phyloP scores from a whole-genome alignment of 148 eudicot genomes.

The Dianthus caryophyllus region DNA sequence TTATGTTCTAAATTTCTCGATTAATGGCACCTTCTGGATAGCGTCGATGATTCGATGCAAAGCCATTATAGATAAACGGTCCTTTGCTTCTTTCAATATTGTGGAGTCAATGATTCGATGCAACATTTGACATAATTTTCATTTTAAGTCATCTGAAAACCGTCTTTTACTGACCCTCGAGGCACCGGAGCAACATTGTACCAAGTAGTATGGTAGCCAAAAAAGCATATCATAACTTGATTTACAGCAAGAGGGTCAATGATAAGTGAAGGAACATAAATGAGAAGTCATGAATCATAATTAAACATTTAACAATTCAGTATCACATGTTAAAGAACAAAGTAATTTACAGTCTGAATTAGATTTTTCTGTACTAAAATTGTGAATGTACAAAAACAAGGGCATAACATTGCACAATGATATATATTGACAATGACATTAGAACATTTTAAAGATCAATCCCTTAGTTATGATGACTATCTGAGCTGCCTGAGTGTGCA shows the following conservation, averaged over 20 bases:
- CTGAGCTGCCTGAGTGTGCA: conserved; percentile 9
- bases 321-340: conserved; percentile 14
- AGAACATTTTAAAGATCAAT: conserved; percentile 17
- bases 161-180: no score
- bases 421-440: conserved; percentile 29
- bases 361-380: conserved; percentile 31
- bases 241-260: neutral
- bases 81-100: no score
- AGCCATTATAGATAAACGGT: no score
- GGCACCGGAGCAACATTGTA: no score
- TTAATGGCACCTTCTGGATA: no score
- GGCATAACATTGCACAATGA: conserved; percentile 22
- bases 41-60: no score
- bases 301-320: neutral
- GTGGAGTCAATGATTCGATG: no score
- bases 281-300: neutral
- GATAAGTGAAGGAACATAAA: no score
- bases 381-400: conserved; percentile 27
- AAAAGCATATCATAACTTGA: neutral
- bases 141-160: no score
- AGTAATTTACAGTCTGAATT: conserved; percentile 22
- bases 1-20: no score
- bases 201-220: no score
- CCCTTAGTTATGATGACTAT: conserved; percentile 8
- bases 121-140: no score